Conservation (phyloP, 1,139 yeast genomes). For the Kurtzmaniella natalensis region DNA sequence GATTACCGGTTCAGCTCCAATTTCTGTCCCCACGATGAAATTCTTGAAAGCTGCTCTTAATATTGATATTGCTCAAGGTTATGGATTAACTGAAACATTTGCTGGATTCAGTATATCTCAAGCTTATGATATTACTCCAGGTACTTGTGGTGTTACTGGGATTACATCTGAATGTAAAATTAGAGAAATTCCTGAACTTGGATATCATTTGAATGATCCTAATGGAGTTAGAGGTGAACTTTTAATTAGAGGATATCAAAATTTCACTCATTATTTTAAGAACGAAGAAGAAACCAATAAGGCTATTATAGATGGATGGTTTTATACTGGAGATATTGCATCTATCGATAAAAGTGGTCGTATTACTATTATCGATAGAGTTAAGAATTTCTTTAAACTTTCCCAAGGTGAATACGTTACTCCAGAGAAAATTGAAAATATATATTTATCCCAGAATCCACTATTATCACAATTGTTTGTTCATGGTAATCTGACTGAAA, state of each 20-base stretch:
- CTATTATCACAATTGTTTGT: conserved; percentile 30
- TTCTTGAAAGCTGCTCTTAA: conserved; percentile 38
- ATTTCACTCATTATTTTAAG: conserved; percentile 33
- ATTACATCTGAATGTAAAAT: conserved; percentile 33
- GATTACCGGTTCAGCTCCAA: conserved; percentile 43
- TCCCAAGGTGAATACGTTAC: conserved; percentile 44
- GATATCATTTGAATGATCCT: conserved; percentile 24
- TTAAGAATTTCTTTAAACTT: conserved; percentile 41
- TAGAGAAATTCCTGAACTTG: conserved; percentile 37
- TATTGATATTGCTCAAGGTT: conserved; percentile 39
- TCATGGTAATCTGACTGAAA: conserved; percentile 62
- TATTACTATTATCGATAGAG: conserved; percentile 36
- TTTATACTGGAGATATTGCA: conserved; percentile 39
- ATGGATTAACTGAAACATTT: conserved; percentile 44
- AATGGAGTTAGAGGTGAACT: conserved; percentile 42
- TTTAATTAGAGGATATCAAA: conserved; percentile 37
- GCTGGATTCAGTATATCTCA: conserved; percentile 35
- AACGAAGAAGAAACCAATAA: conserved; percentile 36
- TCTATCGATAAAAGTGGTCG: conserved; percentile 22
- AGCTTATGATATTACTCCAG: conserved; percentile 32
- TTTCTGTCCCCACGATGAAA: conserved; percentile 36
- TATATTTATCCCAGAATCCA: conserved; percentile 31
- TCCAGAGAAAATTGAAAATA: conserved; percentile 40
- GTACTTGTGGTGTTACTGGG: conserved; percentile 37
- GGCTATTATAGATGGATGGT: conserved; percentile 51